A percentile compares a stretch with the other conserved stretches of the same genome.
Evolutionary conservation across 1,284 basidiomycete genomes (phyloP).

Genomic region (Cutaneotrichosporon sp.): DNA sequence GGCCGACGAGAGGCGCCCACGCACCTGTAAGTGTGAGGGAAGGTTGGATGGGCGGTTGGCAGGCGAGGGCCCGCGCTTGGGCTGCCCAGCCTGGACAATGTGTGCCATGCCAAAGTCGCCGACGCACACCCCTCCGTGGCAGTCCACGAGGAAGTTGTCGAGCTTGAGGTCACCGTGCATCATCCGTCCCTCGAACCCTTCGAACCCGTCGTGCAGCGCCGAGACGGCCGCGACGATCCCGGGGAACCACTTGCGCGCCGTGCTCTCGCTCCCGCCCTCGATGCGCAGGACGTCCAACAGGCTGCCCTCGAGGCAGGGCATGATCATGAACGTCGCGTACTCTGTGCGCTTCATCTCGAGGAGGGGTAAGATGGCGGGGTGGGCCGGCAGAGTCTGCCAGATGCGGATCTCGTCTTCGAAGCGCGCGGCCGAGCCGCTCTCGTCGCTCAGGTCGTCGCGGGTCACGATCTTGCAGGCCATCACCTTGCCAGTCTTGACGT

Average conservation of each 20-base stretch:
- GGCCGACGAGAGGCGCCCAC: slow-evolving; percentile 2
- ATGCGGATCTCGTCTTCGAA: slow-evolving; percentile 74
- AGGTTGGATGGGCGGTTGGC: slow-evolving; percentile 14
- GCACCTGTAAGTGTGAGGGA: slow-evolving; percentile 2
- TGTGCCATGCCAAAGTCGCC: slow-evolving; percentile 53
- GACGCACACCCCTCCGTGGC: slow-evolving; percentile 61
- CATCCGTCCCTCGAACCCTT: slow-evolving; percentile 61
- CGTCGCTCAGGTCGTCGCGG: slow-evolving; percentile 50
- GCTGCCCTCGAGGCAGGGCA: slow-evolving; percentile 75
- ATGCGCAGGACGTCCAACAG: slow-evolving; percentile 80
- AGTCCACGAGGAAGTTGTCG: slow-evolving; percentile 92
- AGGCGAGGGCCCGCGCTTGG: slow-evolving; percentile 18
- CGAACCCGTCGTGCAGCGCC: slow-evolving; percentile 71
- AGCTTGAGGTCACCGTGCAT: slow-evolving; percentile 94
- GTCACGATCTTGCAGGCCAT: slow-evolving; percentile 81
- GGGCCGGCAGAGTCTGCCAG: slow-evolving; percentile 74
- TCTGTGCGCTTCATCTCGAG: slow-evolving; percentile 67
- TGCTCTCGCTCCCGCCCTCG: slow-evolving; percentile 60
- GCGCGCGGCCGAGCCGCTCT: slow-evolving; percentile 54
- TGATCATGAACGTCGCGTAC: slow-evolving; percentile 76
- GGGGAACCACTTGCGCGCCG: slow-evolving; percentile 82
- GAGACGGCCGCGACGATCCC: slow-evolving; percentile 84
- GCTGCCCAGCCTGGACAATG: neutral
- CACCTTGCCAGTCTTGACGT: slow-evolving; percentile 62
- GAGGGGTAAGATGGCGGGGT: slow-evolving; percentile 71